These are phyloP conservation scores for Kokia cookei DNA, from an alignment of 441 rosid species.

Conservation along the genomic window DNA sequence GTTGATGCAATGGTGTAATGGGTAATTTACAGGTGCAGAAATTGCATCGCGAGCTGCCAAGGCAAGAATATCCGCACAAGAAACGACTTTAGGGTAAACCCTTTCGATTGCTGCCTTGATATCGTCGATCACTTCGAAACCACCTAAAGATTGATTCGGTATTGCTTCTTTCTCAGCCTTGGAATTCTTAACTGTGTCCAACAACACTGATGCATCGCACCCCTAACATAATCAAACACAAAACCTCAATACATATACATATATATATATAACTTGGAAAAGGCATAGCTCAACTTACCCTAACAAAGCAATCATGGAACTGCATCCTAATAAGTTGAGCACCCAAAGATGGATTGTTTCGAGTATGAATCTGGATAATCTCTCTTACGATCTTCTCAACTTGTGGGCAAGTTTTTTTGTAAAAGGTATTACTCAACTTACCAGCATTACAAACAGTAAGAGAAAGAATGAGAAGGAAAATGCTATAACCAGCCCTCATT, in stretches of 20 bases:
- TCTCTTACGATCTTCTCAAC: slow-evolving; percentile 25
- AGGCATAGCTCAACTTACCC: neutral
- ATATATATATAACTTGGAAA: neutral
- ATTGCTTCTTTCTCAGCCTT: slow-evolving; percentile 41
- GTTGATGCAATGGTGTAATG: neutral
- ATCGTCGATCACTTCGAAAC: slow-evolving; percentile 52
- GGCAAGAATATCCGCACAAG: slow-evolving; percentile 65
- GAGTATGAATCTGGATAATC: slow-evolving; percentile 21
- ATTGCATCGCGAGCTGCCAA: slow-evolving; percentile 52
- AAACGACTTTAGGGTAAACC: slow-evolving; percentile 41
- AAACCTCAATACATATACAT: too few relatives aligned
- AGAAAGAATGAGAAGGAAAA: neutral
- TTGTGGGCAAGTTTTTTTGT: slow-evolving; percentile 26
- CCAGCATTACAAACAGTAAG: neutral
- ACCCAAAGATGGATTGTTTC: slow-evolving; percentile 24
- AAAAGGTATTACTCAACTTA: slow-evolving; percentile 19
- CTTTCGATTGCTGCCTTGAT: slow-evolving; percentile 40
- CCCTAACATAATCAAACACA: slow-evolving; percentile 26
- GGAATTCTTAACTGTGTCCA: slow-evolving; percentile 32
- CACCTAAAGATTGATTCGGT: slow-evolving; percentile 39
- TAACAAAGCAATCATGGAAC: slow-evolving; percentile 48
- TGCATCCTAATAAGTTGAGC: slow-evolving; percentile 47
- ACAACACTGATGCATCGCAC: slow-evolving; percentile 53
- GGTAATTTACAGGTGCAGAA: slow-evolving; percentile 28
- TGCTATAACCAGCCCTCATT: neutral